phyloP scores from a whole-genome alignment of 2,329 filamentous ascomycete species.

The Bipolaris gigantea region DNA sequence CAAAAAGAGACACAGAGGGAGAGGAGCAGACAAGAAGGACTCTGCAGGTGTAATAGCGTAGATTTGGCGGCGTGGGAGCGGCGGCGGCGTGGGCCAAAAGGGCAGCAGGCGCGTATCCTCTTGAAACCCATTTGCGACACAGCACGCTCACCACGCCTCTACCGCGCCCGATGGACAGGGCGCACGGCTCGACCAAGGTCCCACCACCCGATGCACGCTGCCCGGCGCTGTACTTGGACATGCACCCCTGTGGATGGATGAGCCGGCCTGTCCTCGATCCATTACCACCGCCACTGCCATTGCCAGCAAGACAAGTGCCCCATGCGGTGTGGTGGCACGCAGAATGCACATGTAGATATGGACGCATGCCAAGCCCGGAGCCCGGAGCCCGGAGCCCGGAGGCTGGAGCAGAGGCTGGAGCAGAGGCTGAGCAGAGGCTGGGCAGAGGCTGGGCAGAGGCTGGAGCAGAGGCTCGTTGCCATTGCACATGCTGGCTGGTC shows the following conservation, averaged over 20 bases:
- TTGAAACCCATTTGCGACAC: conserved; percentile 35
- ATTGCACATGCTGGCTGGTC: no score
- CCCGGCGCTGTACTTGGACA: background rate
- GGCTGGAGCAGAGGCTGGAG: no score
- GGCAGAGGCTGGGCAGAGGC: no score
- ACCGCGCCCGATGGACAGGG: conserved; percentile 25
- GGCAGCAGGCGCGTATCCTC: conserved; percentile 28
- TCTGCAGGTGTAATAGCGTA: background rate
- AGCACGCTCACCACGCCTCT: conserved; percentile 23
- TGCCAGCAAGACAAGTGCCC: no score
- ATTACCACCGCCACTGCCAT: no score
- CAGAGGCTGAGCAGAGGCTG: no score
- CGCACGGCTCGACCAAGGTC: conserved; percentile 11
- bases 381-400: no score
- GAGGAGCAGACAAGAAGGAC: background rate
- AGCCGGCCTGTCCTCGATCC: background rate
- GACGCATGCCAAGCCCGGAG: no score
- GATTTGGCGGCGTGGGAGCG: background rate
- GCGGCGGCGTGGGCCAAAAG: background rate
- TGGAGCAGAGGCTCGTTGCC: no score
- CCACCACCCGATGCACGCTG: background rate
- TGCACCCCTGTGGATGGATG: background rate
- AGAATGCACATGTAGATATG: background rate
- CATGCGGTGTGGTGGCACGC: background rate
- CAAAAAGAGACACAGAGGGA: background rate